These are phyloP conservation scores for Xylaria castorea DNA, from an alignment of 495 filamentous ascomycete genomes.

Conservation along the genomic window DNA sequence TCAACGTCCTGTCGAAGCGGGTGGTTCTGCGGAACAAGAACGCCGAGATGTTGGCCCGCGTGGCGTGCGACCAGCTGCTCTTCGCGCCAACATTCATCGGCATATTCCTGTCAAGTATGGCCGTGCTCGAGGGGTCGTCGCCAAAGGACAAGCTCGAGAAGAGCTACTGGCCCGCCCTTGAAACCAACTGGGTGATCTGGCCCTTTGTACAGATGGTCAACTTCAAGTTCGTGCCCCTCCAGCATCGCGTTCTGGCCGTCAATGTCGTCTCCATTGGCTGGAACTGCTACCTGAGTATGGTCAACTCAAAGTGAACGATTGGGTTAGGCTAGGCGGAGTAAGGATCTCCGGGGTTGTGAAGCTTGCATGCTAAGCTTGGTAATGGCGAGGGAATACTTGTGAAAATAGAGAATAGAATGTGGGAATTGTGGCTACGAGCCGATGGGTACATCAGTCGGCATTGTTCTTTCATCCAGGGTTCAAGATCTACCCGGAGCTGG, in stretches of 20 bases:
- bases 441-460: slow-evolving; percentile 9
- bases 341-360: background rate
- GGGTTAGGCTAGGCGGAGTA: too few relatives aligned
- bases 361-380: background rate
- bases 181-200: slow-evolving; percentile 92
- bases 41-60: slow-evolving; percentile 78
- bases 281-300: slow-evolving; percentile 89
- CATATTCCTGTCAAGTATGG: slow-evolving; percentile 85
- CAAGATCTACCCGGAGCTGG: slow-evolving; percentile 5
- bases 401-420: background rate
- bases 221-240: slow-evolving; percentile 87
- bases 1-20: slow-evolving; percentile 60
- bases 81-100: slow-evolving; percentile 85
- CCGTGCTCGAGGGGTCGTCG: slow-evolving; percentile 79
- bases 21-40: slow-evolving; percentile 67
- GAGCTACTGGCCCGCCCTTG: slow-evolving; percentile 72
- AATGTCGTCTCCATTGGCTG: slow-evolving; percentile 85
- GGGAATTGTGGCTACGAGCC: background rate
- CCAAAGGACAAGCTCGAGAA: slow-evolving; percentile 73
- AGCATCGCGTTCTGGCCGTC: slow-evolving; percentile 86
- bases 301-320: slow-evolving; percentile 29
- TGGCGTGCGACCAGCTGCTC: slow-evolving; percentile 81
- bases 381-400: background rate
- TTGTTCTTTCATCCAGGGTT: background rate
- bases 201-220: slow-evolving; percentile 89